A percentile compares a stretch with the other conserved stretches of the same genome.
Evolutionary conservation across 495 filamentous ascomycete genomes (phyloP).

Genomic region (Ascodesmis nigricans): DNA sequence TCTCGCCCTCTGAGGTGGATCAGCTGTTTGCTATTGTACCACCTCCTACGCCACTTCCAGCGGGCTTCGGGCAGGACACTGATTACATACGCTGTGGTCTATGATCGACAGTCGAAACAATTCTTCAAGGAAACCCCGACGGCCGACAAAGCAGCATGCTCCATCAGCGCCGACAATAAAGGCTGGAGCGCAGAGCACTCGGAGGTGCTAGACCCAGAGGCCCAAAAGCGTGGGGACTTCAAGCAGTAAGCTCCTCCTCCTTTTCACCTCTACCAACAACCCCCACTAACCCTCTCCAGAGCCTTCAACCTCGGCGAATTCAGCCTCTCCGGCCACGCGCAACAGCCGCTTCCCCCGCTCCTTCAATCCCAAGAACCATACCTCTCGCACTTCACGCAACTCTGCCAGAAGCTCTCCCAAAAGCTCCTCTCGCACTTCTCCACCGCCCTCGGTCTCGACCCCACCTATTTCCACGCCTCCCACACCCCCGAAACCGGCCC

Average conservation of each 20-base stretch:
- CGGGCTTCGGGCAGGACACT: background rate
- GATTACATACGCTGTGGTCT: slow-evolving; percentile 5
- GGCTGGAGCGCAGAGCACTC: slow-evolving; percentile 80
- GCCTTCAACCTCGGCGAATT: slow-evolving; percentile 85
- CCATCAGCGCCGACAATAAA: slow-evolving; percentile 55
- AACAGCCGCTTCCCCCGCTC: slow-evolving; percentile 52
- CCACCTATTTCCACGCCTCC: slow-evolving; percentile 47
- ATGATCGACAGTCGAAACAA: slow-evolving; percentile 36
- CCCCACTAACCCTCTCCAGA: slow-evolving; percentile 26
- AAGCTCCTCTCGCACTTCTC: slow-evolving; percentile 55
- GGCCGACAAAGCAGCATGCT: slow-evolving; percentile 49
- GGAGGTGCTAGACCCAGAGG: slow-evolving; percentile 68
- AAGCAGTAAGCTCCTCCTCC: slow-evolving; percentile 45
- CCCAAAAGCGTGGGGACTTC: slow-evolving; percentile 75
- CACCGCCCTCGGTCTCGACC: slow-evolving; percentile 29
- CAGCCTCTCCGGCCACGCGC: slow-evolving; percentile 37
- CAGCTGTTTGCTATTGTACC: slow-evolving; percentile 51
- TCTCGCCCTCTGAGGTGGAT: slow-evolving; percentile 45
- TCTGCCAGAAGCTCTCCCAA: slow-evolving; percentile 52
- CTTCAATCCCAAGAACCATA: slow-evolving; percentile 38
- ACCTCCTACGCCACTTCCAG: slow-evolving; percentile 4
- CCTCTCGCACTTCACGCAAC: slow-evolving; percentile 39
- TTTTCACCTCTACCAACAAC: background rate
- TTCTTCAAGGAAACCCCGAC: slow-evolving; percentile 56
- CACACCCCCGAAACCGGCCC: slow-evolving; percentile 38